Conservation (phyloP, 352 stramenopile genomes). For the Pythium pectinolyticum region DNA sequence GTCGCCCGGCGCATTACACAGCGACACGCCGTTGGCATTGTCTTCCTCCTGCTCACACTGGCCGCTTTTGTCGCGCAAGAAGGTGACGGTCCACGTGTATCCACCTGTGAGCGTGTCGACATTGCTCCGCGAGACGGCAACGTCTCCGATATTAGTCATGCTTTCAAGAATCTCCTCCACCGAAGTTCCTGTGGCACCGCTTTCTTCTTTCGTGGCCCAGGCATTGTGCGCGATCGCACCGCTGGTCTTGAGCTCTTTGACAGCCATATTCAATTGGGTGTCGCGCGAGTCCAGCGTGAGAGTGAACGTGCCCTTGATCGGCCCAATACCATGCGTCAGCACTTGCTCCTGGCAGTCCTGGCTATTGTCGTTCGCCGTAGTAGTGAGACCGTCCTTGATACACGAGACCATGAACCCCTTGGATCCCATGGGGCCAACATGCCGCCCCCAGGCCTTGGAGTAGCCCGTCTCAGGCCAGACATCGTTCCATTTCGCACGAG, state of each 20-base stretch:
- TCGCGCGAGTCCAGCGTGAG: constrained; percentile 85
- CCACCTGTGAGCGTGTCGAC: constrained; percentile 89
- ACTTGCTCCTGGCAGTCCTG: constrained; percentile 41
- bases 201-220: constrained; percentile 84
- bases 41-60: constrained; percentile 70
- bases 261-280: constrained; percentile 71
- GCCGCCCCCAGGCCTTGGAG: constrained; percentile 96
- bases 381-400: constrained; percentile 65
- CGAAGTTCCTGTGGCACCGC: constrained; percentile 88
- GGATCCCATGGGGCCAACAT: constrained; percentile 87
- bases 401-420: constrained; percentile 50
- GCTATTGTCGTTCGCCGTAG: constrained; percentile 54
- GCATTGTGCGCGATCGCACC: constrained; percentile 92
- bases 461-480: constrained; percentile 91
- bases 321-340: constrained; percentile 54
- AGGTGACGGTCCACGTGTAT: constrained; percentile 95
- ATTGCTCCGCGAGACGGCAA: constrained; percentile 84
- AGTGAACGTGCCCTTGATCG: constrained; percentile 91
- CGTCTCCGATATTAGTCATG: constrained; percentile 94
- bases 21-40: constrained; percentile 34
- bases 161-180: constrained; percentile 95
- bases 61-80: constrained; percentile 84
- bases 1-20: constrained; percentile 94
- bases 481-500: constrained; percentile 75
- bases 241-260: constrained; percentile 63